Conservation (phyloP, 345 rosid genomes). For the Gossypium arboreum region DNA sequence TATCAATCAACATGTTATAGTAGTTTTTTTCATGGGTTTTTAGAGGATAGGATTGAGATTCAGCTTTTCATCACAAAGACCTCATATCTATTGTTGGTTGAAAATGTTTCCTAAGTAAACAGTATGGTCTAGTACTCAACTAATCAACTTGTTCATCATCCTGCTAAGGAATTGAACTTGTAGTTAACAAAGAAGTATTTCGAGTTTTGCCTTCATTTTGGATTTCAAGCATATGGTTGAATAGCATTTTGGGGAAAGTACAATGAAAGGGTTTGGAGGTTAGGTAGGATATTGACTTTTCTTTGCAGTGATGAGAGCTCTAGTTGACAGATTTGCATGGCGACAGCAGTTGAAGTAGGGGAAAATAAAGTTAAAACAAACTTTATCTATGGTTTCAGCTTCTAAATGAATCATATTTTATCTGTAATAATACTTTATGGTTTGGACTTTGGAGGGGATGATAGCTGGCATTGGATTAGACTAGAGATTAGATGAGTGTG, state of each 20-base stretch:
- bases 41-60: not conserved
- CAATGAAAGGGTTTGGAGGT: not conserved
- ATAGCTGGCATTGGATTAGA: not conserved
- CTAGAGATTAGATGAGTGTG: not conserved
- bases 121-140: too few species aligned
- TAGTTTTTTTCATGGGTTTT: slow-evolving; percentile 10
- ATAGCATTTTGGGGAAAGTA: not conserved
- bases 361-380: not conserved
- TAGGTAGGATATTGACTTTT: not conserved
- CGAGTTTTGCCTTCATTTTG: too few species aligned
- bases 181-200: not conserved
- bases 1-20: not conserved
- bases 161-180: not conserved
- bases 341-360: not conserved
- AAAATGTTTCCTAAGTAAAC: not conserved
- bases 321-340: not conserved
- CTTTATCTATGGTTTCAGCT: not conserved
- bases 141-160: not conserved
- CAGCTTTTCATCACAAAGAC: not conserved
- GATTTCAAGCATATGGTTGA: not conserved
- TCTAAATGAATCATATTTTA: not conserved
- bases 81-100: not conserved
- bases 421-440: not conserved
- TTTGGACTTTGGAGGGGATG: not conserved
- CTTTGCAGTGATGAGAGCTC: not conserved